These are phyloP conservation scores for Huiozyma sinensis DNA, from an alignment of 805 yeast genomes.

Conservation along the genomic window DNA sequence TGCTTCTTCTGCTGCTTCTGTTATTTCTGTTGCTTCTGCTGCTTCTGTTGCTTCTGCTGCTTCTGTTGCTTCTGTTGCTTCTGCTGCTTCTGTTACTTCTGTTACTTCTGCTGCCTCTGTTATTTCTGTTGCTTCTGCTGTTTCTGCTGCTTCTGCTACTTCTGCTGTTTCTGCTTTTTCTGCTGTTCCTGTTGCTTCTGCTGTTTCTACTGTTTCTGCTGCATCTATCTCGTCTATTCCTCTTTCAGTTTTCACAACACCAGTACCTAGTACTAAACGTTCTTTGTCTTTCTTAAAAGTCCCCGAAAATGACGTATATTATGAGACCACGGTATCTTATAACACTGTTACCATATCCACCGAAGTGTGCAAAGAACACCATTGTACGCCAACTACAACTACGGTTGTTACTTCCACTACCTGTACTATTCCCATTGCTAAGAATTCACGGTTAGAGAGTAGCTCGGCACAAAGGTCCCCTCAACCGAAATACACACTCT, in stretches of 20 bases:
- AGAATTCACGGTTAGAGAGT: not conserved
- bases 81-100: not conserved
- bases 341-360: slow-evolving; percentile 10
- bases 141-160: not conserved
- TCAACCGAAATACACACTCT: slow-evolving; percentile 5
- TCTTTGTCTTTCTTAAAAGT: too few relatives aligned
- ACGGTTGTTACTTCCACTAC: not conserved
- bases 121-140: not conserved
- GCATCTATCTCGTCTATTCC: slow-evolving; percentile 1
- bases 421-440: not conserved
- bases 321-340: not conserved
- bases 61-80: not conserved
- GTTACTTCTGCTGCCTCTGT: not conserved
- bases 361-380: slow-evolving; percentile 8
- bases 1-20: not conserved
- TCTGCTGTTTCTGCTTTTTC: slow-evolving; percentile 3
- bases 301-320: too few relatives aligned
- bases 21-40: slow-evolving; percentile 1
- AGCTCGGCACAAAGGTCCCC: not conserved
- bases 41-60: not conserved
- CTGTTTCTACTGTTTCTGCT: not conserved
- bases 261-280: not conserved
- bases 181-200: slow-evolving; percentile 2
- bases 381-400: not conserved
- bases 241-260: not conserved